Evolutionary conservation across 2,329 filamentous ascomycete species (phyloP).

Genomic region (Microdochium trichocladiopsis): DNA sequence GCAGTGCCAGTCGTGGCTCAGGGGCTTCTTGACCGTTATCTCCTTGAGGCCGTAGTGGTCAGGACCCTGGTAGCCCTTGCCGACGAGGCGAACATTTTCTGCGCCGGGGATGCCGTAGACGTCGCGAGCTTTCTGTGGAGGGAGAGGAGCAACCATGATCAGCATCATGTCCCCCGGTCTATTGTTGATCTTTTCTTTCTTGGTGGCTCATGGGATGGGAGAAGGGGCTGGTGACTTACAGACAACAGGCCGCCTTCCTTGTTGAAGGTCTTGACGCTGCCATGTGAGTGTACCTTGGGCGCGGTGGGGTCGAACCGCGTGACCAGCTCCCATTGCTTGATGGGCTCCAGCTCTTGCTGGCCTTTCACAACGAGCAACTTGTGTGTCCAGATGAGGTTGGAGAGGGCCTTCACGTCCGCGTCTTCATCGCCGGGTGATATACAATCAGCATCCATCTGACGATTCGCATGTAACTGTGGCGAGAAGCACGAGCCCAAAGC

Average conservation of each 20-base stretch:
- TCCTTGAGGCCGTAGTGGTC: constrained; percentile 35
- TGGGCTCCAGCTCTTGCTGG: constrained; percentile 30
- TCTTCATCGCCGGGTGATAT: too few relatives aligned
- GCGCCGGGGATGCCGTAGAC: constrained; percentile 30
- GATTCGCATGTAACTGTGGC: too few relatives aligned
- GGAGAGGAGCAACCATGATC: neutral
- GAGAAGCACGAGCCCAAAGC: too few relatives aligned
- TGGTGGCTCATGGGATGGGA: too few relatives aligned
- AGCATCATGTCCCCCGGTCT: too few relatives aligned
- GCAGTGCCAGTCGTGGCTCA: constrained; percentile 29
- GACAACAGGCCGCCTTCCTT: constrained; percentile 30
- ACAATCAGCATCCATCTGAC: too few relatives aligned
- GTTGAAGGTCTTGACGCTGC: constrained; percentile 30
- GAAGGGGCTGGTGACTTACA: constrained; percentile 11
- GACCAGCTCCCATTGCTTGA: constrained; percentile 37
- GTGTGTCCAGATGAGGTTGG: constrained; percentile 32
- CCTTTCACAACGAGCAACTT: constrained; percentile 34
- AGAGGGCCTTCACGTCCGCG: constrained; percentile 25
- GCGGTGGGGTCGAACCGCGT: constrained; percentile 33
- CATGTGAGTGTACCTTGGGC: constrained; percentile 31
- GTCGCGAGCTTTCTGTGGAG: constrained; percentile 17
- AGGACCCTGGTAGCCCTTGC: constrained; percentile 34
- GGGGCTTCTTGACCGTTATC: constrained; percentile 18
- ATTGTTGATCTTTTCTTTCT: too few relatives aligned
- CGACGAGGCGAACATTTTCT: constrained; percentile 35